These are phyloP conservation scores for Acanthamoeba castellanii DNA, from an alignment of 208 protist species.

Conservation along the genomic window DNA sequence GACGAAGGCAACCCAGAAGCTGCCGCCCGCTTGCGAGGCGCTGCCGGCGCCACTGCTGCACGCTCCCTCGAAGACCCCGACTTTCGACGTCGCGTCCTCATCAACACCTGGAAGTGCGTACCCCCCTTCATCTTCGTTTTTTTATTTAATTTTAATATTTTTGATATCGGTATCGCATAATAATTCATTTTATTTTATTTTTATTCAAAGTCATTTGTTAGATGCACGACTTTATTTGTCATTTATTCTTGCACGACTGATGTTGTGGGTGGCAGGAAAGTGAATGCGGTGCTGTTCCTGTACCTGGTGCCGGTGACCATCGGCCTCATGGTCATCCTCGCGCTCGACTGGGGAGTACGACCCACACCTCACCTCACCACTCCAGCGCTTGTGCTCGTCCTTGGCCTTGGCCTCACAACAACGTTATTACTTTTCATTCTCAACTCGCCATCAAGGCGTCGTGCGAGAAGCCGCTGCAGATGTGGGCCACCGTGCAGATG, in stretches of 20 bases:
- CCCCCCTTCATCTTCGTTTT: not conserved
- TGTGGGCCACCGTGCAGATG: constrained; percentile 67
- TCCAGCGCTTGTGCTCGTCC: not conserved
- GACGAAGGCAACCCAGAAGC: not conserved
- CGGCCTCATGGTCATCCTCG: not conserved
- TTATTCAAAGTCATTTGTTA: not conserved
- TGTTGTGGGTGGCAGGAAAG: not conserved
- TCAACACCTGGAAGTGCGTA: not conserved
- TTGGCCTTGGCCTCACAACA: no score
- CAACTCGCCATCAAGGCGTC: not conserved
- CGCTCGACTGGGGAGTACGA: constrained; percentile 28
- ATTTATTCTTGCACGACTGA: not conserved
- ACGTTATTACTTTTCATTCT: not conserved
- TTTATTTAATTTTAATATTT: not conserved
- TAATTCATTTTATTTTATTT: not conserved
- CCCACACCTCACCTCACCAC: not conserved
- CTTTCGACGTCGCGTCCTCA: not conserved
- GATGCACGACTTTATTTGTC: not conserved
- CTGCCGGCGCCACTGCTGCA: not conserved
- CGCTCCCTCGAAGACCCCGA: not conserved
- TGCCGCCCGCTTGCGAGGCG: no score
- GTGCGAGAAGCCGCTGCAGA: constrained; percentile 70
- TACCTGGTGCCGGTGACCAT: constrained; percentile 49
- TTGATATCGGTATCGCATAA: no score
- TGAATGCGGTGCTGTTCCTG: not conserved